Conservation (phyloP, 1,284 basidiomycete species). For the Tilletia caries region DNA sequence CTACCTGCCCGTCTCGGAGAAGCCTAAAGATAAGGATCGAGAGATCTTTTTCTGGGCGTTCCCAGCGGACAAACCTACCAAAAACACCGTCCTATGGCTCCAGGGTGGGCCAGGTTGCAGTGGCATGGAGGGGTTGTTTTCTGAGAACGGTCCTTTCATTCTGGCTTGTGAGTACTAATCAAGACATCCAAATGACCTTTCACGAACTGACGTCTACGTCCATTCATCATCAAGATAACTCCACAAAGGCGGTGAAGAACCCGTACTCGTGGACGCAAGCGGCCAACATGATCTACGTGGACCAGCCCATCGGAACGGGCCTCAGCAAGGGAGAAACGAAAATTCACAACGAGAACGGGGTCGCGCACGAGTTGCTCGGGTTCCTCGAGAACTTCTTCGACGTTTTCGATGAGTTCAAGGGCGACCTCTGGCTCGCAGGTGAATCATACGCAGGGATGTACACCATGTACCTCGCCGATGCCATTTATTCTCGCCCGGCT, state of each 20-base stretch:
- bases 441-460: slow-evolving; percentile 94
- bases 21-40: slow-evolving; percentile 26
- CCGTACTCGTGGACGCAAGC: slow-evolving; percentile 76
- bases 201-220: too few relatives aligned
- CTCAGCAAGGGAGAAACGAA: slow-evolving; percentile 71
- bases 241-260: slow-evolving; percentile 66
- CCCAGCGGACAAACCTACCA: slow-evolving; percentile 71
- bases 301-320: slow-evolving; percentile 79
- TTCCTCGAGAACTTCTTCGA: slow-evolving; percentile 43
- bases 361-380: slow-evolving; percentile 52
- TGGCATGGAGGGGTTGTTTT: slow-evolving; percentile 70
- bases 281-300: slow-evolving; percentile 73
- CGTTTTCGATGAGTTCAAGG: slow-evolving; percentile 31
- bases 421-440: slow-evolving; percentile 39
- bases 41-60: slow-evolving; percentile 83
- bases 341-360: slow-evolving; percentile 56
- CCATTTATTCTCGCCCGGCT: slow-evolving; percentile 32
- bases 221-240: slow-evolving; percentile 55
- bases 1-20: slow-evolving; percentile 31
- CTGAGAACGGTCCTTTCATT: slow-evolving; percentile 72
- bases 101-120: slow-evolving; percentile 67
- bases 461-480: slow-evolving; percentile 76
- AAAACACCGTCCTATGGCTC: slow-evolving; percentile 67
- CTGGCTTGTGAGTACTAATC: slow-evolving; percentile 59
- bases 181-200: too few relatives aligned